phyloP scores from a whole-genome alignment of 139 green algal genomes.

The Coelastrella sp. region DNA sequence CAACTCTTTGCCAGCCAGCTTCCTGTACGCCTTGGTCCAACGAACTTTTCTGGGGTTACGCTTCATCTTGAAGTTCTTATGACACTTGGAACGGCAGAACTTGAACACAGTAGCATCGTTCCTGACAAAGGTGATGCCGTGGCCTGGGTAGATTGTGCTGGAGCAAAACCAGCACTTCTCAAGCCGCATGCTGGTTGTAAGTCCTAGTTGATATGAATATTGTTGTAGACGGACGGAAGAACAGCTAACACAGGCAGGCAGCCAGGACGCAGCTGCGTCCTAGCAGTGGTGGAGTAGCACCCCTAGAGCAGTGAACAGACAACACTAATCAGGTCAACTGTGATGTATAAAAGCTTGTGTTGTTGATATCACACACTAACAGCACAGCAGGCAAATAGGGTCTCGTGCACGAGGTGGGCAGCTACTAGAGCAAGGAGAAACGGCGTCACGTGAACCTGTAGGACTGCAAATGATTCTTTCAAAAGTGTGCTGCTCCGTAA shows the following conservation, averaged over 20 bases:
- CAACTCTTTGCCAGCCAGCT: slow-evolving; percentile 95
- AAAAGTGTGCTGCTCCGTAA: too few species aligned
- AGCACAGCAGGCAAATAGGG: too few species aligned
- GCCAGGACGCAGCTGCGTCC: slow-evolving; percentile 12
- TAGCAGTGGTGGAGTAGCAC: neutral
- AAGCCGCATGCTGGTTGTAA: slow-evolving; percentile 82
- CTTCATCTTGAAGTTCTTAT: slow-evolving; percentile 99
- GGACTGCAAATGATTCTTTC: too few species aligned
- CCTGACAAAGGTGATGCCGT: slow-evolving; percentile 96
- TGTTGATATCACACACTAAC: too few species aligned
- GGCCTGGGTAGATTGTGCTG: slow-evolving; percentile 94
- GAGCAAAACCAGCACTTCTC: slow-evolving; percentile 99
- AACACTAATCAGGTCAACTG: neutral
- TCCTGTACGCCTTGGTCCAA: slow-evolving; percentile 98
- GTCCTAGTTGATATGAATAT: neutral
- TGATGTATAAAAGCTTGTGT: neutral
- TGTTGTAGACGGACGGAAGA: neutral
- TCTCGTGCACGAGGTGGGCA: too few species aligned
- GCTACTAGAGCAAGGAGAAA: too few species aligned
- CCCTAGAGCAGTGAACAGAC: neutral
- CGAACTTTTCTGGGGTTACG: slow-evolving; percentile 97
- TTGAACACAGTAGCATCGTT: slow-evolving; percentile 94
- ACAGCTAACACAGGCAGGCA: neutral
- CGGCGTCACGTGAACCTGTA: too few species aligned
- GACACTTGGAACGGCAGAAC: slow-evolving; percentile 98